Percentiles rank a stretch among this genome's conserved stretches.
Conservation (phyloP, 2,329 filamentous ascomycete genomes). For the Scedosporium minutisporum region DNA sequence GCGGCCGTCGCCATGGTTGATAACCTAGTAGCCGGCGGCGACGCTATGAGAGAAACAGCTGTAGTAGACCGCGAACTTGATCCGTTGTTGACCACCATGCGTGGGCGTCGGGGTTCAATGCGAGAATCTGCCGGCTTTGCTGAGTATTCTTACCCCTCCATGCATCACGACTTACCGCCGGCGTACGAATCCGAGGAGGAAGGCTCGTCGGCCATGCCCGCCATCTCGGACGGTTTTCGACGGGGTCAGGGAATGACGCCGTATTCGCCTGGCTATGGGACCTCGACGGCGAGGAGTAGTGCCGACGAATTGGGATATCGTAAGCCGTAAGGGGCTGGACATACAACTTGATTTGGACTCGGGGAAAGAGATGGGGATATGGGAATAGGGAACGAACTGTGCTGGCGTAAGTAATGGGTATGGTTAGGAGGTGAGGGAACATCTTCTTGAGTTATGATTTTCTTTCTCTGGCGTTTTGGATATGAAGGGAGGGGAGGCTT, state of each 20-base stretch:
- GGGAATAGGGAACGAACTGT: background rate
- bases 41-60: constrained; percentile 19
- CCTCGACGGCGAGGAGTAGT: background rate
- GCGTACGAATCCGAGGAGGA: constrained; percentile 9
- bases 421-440: background rate
- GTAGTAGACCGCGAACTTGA: constrained; percentile 5
- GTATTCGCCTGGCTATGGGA: constrained; percentile 15
- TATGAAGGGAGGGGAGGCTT: background rate
- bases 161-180: constrained; percentile 8
- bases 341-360: background rate
- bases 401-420: background rate
- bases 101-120: background rate
- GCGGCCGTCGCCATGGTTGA: constrained; percentile 35
- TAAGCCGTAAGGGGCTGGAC: background rate
- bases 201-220: constrained; percentile 13
- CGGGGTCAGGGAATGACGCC: constrained; percentile 23
- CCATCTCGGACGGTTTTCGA: constrained; percentile 34
- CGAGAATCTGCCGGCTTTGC: background rate
- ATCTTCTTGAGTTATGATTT: background rate
- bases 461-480: background rate
- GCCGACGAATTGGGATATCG: constrained; percentile 3
- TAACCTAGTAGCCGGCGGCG: constrained; percentile 33
- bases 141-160: constrained; percentile 8
- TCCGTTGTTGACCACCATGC: background rate
- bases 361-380: background rate